These are phyloP conservation scores for Yamagishiella unicocca DNA, from an alignment of 139 green algal genomes.

Conservation along the genomic window DNA sequence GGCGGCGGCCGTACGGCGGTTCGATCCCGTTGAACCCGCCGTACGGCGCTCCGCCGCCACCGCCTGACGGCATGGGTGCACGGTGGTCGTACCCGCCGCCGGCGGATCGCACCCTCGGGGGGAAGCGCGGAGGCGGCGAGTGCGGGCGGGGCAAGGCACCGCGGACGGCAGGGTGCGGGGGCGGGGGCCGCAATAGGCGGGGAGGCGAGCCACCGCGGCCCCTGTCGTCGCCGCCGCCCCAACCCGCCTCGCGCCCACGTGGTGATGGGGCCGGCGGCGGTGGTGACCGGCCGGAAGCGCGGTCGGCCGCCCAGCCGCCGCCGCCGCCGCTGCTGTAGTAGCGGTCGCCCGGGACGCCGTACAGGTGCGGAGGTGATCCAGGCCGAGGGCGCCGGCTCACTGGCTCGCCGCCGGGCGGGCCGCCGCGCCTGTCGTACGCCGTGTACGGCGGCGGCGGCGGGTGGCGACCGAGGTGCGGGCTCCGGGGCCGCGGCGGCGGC, in stretches of 20 bases:
- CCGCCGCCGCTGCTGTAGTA: background rate
- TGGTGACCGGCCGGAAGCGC: too few species aligned
- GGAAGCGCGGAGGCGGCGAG: background rate
- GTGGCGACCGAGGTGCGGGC: too few species aligned
- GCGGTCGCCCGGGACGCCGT: background rate
- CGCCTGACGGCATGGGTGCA: background rate
- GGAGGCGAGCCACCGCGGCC: background rate
- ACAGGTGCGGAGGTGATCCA: background rate
- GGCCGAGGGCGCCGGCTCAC: background rate
- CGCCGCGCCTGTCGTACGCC: background rate
- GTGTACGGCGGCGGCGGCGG: background rate
- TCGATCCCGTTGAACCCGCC: background rate
- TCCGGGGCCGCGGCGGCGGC: too few species aligned
- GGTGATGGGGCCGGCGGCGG: background rate
- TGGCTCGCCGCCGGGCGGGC: background rate
- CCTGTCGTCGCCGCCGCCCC: background rate
- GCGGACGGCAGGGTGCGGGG: background rate
- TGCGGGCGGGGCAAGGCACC: background rate
- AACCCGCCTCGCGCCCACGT: background rate
- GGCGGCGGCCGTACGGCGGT: background rate
- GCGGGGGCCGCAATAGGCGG: background rate
- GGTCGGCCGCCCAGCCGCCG: background rate
- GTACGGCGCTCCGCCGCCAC: background rate
- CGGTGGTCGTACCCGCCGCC: background rate
- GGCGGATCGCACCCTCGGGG: background rate